These are phyloP conservation scores for Diplodia sapinea DNA, from an alignment of 2,329 filamentous ascomycete species.

Conservation along the genomic window DNA sequence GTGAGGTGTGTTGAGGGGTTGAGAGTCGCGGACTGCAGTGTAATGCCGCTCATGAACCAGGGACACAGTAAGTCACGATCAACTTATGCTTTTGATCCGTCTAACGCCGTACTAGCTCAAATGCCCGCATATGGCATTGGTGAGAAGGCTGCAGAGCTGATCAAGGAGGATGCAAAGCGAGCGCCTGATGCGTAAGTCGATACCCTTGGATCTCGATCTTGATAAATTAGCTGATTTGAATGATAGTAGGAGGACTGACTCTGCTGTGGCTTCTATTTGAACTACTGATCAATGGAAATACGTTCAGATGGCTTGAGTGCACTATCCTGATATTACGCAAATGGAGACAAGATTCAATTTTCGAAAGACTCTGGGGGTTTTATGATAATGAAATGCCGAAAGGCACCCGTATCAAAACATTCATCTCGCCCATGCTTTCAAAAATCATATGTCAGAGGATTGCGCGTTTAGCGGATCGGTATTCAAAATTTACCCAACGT, in stretches of 20 bases:
- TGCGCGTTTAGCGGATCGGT: not conserved
- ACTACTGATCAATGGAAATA: not conserved
- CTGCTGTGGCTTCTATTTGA: not conserved
- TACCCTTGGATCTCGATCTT: not conserved
- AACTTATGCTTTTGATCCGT: too few relatives aligned
- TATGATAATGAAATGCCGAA: not conserved
- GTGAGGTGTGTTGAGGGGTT: conserved; percentile 9
- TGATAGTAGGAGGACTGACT: conserved; percentile 8
- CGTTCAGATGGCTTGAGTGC: not conserved
- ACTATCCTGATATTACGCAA: not conserved
- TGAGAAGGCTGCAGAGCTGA: conserved; percentile 43
- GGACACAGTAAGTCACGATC: conserved; percentile 36
- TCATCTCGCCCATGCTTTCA: not conserved
- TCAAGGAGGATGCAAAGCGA: conserved; percentile 38
- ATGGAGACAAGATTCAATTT: not conserved
- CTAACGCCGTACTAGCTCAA: conserved; percentile 35
- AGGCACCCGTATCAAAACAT: not conserved
- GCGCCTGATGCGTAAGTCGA: not conserved
- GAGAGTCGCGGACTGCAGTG: conserved; percentile 43
- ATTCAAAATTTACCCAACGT: not conserved
- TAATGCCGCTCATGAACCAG: conserved; percentile 40
- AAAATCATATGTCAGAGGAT: not conserved
- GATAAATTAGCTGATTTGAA: not conserved
- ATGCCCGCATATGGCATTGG: conserved; percentile 46
- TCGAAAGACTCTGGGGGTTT: not conserved